Evolutionary conservation across 2,329 filamentous ascomycete genomes (phyloP), one percentile per base, ranked within the genome.

Genomic region (Fusarium mexicanum): DNA sequence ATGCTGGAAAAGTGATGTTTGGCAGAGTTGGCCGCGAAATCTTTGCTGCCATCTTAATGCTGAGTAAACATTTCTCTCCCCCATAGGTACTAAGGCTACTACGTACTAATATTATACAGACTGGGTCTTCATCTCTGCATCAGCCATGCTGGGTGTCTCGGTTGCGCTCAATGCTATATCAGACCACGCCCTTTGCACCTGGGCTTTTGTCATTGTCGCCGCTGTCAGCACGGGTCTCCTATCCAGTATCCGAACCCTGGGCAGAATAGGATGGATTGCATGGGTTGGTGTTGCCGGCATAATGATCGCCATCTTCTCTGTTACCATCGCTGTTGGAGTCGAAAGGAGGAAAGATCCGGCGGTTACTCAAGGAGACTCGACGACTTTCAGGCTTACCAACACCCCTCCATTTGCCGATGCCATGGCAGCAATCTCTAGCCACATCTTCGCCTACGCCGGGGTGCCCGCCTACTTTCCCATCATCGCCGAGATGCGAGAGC

Each of bases 1-100:
- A 89, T 74, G 87, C 84, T 6, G 87, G 86, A 24, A 71, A 72
- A 8, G 80, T 86, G 44, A 80, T 88, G 17, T 85, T 87, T 70
- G 87, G 87, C 17, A 82, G 77, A 9, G 61, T 82, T 10, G 86
- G 86, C 2, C 82, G 84, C 10, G 84, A 84, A 54, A 53, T 86
- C 31, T 80, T 87, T 60, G 83, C 79, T 12, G 69, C 67, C n/a
- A 71, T 74, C 18, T 81, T 82, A 57, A 73, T 79, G 76, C 64
- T 86, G 69, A 80, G 82, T 84, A 55, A 64, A 72, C 70, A 29
- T 24, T 14, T 20, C 10, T 18, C 20, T 29, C 8, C 9, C 17
- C 29, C 18, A 8, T 22, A 31, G 14, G 14, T 17, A 6, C 31
- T 8, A 53, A 38, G 33, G 41, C 22, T 29, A 16, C 18, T 31